A percentile compares a stretch with the other conserved stretches of the same genome.
Conservation (phyloP, 192 early-diverging fungal genomes). For the Dimargaris verticillata region DNA sequence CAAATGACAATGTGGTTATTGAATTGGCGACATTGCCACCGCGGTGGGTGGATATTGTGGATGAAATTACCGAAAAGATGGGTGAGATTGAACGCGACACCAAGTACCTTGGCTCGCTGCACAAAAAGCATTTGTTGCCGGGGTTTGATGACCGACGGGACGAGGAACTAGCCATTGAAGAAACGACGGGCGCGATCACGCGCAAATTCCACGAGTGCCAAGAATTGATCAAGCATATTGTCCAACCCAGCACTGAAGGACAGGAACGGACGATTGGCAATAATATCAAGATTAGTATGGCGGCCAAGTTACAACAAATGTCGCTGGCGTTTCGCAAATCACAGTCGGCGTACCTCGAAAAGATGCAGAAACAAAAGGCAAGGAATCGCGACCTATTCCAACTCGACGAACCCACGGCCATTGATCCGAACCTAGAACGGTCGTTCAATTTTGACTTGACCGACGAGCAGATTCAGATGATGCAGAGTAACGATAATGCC, state of each 20-base stretch:
- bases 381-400: constrained; percentile 12
- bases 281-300: constrained; percentile 84
- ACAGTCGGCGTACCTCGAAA: constrained; percentile 77
- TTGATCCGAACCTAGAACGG: constrained; percentile 7
- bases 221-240: constrained; percentile 58
- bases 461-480: constrained; percentile 58
- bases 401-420: constrained; percentile 10
- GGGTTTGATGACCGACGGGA: constrained; percentile 79
- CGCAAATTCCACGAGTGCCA: constrained; percentile 59
- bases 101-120: constrained; percentile 50
- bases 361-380: constrained; percentile 14
- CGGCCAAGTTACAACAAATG: constrained; percentile 73
- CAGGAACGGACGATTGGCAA: constrained; percentile 49
- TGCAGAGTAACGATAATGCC: constrained; percentile 57
- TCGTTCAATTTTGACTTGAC: constrained; percentile 36
- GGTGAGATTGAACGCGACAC: constrained; percentile 45
- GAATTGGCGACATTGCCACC: constrained; percentile 81
- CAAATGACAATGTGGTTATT: constrained; percentile 68
- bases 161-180: constrained; percentile 69
- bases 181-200: constrained; percentile 70
- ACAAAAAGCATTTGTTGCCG: constrained; percentile 78
- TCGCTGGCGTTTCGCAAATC: constrained; percentile 68
- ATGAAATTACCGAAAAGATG: constrained; percentile 60
- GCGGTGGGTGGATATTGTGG: constrained; percentile 85
- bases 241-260: constrained; percentile 27